A percentile compares a stretch with the other conserved stretches of the same genome.
Evolutionary conservation across 108 stramenopile genomes (phyloP).

Genomic region (Cyclotella cryptica): DNA sequence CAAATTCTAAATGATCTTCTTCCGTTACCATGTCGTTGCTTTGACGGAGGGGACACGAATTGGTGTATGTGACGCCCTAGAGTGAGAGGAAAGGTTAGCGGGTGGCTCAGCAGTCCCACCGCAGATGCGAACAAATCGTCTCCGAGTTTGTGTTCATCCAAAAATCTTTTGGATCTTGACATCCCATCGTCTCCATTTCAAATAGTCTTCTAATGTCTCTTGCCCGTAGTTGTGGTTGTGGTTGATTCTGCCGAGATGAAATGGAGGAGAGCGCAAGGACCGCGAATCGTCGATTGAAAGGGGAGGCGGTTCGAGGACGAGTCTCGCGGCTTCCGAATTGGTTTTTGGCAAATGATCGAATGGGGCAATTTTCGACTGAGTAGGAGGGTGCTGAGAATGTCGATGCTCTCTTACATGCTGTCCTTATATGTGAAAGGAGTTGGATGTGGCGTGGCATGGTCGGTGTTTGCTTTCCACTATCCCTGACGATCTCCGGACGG

Average conservation of each 20-base stretch:
- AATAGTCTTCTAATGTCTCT: conserved; percentile 59
- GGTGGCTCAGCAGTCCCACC: conserved; percentile 65
- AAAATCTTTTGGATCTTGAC: conserved; percentile 15
- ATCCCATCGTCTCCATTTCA: conserved; percentile 66
- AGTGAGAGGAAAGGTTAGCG: conserved; percentile 81
- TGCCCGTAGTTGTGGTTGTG: not conserved
- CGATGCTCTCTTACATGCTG: too few relatives aligned
- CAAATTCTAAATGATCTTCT: conserved; percentile 37
- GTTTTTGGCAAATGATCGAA: conserved; percentile 34
- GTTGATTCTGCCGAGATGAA: conserved; percentile 2
- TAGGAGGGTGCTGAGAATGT: not conserved
- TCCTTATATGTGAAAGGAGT: too few relatives aligned
- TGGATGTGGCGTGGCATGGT: too few relatives aligned
- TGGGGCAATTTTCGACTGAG: conserved; percentile 22
- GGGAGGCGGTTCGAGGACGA: conserved; percentile 28
- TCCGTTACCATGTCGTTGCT: not conserved
- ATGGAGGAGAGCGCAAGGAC: not conserved
- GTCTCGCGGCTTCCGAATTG: conserved; percentile 38
- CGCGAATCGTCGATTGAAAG: not conserved
- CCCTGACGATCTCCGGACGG: too few relatives aligned
- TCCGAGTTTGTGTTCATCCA: not conserved
- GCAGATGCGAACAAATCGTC: conserved; percentile 31
- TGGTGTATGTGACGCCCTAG: conserved; percentile 35
- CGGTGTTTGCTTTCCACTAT: too few relatives aligned
- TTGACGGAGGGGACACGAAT: not conserved